Base-by-base conservation (phyloP, 306 rosid species). In the Vicia villosa region DNA sequence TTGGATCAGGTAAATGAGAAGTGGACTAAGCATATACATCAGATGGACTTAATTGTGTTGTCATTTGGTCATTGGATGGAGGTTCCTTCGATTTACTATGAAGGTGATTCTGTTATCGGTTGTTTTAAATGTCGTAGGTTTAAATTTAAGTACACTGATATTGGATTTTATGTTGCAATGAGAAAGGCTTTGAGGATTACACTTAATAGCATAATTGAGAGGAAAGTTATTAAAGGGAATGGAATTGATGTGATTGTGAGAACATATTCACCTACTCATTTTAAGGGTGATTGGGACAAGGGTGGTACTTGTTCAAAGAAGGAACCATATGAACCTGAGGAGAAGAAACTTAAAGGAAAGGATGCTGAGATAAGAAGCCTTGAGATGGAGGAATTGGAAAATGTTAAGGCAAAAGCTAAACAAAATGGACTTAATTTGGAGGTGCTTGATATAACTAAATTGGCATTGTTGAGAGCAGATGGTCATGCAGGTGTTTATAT, bases 11-110 rank as follows among this genome's bases (percentile, higher is more conserved):
- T 84, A 1, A 32, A 88, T 68, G 81, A 83, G 71, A 81, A 32
- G 65, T 91, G 97, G 95, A 85, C 85, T 15, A 68, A 22, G 20
- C 89, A 88, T 9, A 5, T 88, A 64, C 77, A 74, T 47, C 30
- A 67, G 17, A 67, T 91, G 24, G 82, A 84, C 67, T 28, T 70
- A 62, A 30, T 88, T 69, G 82, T 91, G 16, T 17, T 91, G 6
- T 88, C 92, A 6, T 58, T 86, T 37, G 95, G 97, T 28, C 89
- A 84, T 70, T 91, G 97, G 97, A 26, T 70, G 5, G 68, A 42
- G 0, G 71, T 72, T 68, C 97, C 97, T 1, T 90, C 97, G 1
- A 85, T 88, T 21, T 91, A 79, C 69, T 76, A 34, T 50, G 95
- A 88, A 15, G 81, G 75, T 10, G 83, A 45, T 56, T 63, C 60